These are phyloP conservation scores for Phylloporus sp. DNA, from an alignment of 768 basidiomycete species.

Conservation along the genomic window DNA sequence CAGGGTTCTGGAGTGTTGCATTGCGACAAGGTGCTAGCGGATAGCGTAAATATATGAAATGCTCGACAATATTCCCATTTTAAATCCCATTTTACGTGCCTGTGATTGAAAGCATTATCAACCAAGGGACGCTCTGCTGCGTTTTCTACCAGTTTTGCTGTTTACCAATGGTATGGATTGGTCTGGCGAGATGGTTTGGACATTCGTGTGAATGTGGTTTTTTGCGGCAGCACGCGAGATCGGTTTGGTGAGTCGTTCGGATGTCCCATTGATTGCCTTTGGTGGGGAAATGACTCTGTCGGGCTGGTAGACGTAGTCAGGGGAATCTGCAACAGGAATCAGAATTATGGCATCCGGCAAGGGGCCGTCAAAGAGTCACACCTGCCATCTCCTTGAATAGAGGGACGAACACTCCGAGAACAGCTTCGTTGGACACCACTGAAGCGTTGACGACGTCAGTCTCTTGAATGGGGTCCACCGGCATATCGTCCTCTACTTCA, in stretches of 20 bases:
- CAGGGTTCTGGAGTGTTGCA: conserved; percentile 18
- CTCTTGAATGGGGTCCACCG: conserved; percentile 29
- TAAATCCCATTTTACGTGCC: conserved; percentile 13
- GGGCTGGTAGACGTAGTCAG: conserved; percentile 23
- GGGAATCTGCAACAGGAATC: conserved; percentile 12
- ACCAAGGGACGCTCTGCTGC: conserved; percentile 29
- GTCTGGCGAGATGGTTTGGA: conserved; percentile 8
- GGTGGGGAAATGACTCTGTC: conserved; percentile 4
- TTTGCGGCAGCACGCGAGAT: conserved; percentile 17
- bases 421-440: conserved; percentile 42
- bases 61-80: conserved; percentile 21
- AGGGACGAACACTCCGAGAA: conserved; percentile 55
- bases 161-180: conserved; percentile 12
- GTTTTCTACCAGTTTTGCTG: conserved; percentile 29
- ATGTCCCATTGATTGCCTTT: conserved; percentile 15
- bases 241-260: conserved; percentile 10
- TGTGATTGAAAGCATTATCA: conserved; percentile 17
- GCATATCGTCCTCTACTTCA: conserved; percentile 43
- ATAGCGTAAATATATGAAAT: conserved; percentile 28
- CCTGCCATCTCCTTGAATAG: conserved; percentile 56
- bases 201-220: conserved; percentile 14
- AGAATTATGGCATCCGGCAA: not conserved
- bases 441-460: conserved; percentile 18
- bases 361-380: conserved; percentile 20
- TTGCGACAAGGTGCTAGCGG: conserved; percentile 24